Evolutionary conservation across 345 rosid species (phyloP).

Genomic region (Murraya paniculata): DNA sequence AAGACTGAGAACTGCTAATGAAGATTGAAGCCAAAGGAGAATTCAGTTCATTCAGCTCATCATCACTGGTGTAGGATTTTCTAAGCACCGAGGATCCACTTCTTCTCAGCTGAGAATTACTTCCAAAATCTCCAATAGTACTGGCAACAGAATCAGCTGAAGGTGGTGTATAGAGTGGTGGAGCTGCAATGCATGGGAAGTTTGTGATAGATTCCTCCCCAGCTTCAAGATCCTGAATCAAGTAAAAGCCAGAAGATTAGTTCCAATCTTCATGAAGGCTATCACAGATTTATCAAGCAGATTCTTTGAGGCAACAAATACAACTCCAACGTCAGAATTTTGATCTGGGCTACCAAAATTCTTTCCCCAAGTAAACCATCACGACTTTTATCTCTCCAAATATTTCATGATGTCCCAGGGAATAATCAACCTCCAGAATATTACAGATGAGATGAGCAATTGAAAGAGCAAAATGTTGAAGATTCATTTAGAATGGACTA

Average conservation of each 20-base stretch:
- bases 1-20: conserved; percentile 28
- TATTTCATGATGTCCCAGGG: neutral
- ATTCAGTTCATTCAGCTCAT: conserved; percentile 83
- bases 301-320: neutral
- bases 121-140: conserved; percentile 42
- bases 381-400: neutral
- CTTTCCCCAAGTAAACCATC: neutral
- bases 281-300: neutral
- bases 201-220: conserved; percentile 39
- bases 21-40: conserved; percentile 63
- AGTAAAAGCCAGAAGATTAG: conserved; percentile 11
- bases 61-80: conserved; percentile 82
- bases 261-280: neutral
- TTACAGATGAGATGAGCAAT: neutral
- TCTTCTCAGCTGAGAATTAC: conserved; percentile 44
- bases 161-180: conserved; percentile 60
- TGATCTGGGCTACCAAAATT: neutral
- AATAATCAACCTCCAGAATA: neutral
- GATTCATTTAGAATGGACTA: conserved; percentile 22
- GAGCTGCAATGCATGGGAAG: conserved; percentile 59
- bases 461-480: neutral
- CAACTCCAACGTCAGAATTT: neutral
- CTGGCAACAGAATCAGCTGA: conserved; percentile 47
- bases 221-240: conserved; percentile 43
- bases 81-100: conserved; percentile 60